Conservation (phyloP, 257 asterid species). For the Solanum virginianum region DNA sequence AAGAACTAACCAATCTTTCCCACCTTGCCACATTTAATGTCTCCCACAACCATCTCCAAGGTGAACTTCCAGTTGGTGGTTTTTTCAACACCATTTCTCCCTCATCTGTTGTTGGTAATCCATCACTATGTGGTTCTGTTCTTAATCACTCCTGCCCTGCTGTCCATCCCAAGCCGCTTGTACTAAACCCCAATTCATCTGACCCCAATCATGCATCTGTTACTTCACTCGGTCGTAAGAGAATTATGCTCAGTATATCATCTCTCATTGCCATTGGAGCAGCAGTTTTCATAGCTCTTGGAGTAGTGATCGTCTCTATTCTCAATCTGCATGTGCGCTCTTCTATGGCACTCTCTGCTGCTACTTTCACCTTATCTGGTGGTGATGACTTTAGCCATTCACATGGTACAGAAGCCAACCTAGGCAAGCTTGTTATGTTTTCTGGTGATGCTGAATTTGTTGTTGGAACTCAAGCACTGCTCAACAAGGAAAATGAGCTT, state of each 20-base stretch:
- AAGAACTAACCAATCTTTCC: conserved; percentile 52
- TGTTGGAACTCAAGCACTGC: conserved; percentile 58
- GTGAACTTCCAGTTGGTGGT: conserved; percentile 79
- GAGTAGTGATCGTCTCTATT: conserved; percentile 59
- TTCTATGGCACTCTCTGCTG: conserved; percentile 36
- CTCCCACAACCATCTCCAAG: conserved; percentile 60
- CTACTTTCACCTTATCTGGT: conserved; percentile 40
- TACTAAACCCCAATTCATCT: conserved; percentile 71
- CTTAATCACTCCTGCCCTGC: conserved; percentile 68
- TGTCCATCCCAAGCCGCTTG: conserved; percentile 81
- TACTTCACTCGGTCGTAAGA: conserved; percentile 35
- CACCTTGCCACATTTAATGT: conserved; percentile 48
- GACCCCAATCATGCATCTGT: conserved; percentile 35
- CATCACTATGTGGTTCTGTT: conserved; percentile 70
- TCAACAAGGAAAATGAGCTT: conserved; percentile 60
- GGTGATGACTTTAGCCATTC: conserved; percentile 64
- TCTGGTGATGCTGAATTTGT: conserved; percentile 67
- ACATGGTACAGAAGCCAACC: conserved; percentile 51
- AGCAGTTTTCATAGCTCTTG: conserved; percentile 71
- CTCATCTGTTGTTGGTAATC: conserved; percentile 60
- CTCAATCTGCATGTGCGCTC: conserved; percentile 59
- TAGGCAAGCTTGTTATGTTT: conserved; percentile 84
- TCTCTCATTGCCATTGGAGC: conserved; percentile 83
- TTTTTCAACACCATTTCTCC: conserved; percentile 62
- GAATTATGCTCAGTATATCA: conserved; percentile 62